phyloP scores from a whole-genome alignment of 2,329 filamentous ascomycete species.

The Fusarium falciforme region DNA sequence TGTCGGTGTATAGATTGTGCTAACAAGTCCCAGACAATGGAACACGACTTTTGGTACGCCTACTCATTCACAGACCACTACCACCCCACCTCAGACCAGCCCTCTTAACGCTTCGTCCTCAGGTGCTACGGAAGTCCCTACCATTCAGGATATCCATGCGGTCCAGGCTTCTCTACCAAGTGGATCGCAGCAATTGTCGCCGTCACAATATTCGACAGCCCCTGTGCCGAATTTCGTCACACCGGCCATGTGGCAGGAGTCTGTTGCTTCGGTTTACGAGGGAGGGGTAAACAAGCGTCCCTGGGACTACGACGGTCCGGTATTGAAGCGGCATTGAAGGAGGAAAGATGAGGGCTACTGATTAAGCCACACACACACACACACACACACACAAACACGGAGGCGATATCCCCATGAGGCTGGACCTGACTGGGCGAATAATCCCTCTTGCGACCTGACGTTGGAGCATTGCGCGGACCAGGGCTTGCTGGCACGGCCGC shows the following conservation, averaged over 20 bases:
- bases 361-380: constrained; percentile 3
- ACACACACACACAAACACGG: not conserved
- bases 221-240: constrained; percentile 72
- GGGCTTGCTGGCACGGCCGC: not conserved
- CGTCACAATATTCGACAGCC: constrained; percentile 64
- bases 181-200: constrained; percentile 59
- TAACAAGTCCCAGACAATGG: constrained; percentile 78
- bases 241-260: constrained; percentile 79
- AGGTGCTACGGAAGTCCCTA: constrained; percentile 65
- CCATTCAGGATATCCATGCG: constrained; percentile 64
- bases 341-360: constrained; percentile 5
- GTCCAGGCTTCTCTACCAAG: constrained; percentile 58
- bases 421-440: constrained; percentile 16
- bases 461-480: not conserved
- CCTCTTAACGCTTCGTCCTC: constrained; percentile 65
- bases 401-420: constrained; percentile 22
- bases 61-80: constrained; percentile 44
- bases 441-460: not conserved
- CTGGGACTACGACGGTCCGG: constrained; percentile 66
- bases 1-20: not conserved
- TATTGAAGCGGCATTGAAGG: constrained; percentile 47
- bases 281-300: constrained; percentile 65
- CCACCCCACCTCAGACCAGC: constrained; percentile 57
- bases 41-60: constrained; percentile 91
- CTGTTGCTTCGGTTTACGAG: constrained; percentile 76